phyloP scores from a whole-genome alignment of 1,139 yeast species.

The Pichia sp. region DNA sequence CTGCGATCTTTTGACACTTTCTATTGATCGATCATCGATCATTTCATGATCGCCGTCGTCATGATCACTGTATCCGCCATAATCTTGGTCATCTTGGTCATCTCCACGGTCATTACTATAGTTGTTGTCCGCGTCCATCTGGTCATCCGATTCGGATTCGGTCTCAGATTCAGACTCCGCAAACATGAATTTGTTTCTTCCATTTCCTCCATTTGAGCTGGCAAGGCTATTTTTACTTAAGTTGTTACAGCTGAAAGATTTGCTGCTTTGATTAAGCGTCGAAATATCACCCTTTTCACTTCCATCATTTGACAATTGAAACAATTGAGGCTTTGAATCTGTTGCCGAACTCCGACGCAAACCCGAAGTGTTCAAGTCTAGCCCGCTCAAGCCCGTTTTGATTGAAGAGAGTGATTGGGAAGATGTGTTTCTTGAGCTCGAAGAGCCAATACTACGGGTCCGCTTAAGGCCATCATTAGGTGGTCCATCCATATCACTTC shows the following conservation, averaged over 20 bases:
- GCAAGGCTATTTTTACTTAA: neutral
- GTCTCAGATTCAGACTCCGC: constrained; percentile 14
- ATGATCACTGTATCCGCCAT: neutral
- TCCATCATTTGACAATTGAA: constrained; percentile 18
- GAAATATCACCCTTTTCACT: neutral
- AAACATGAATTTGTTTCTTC: constrained; percentile 20
- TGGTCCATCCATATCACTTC: neutral
- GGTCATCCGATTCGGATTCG: constrained; percentile 12
- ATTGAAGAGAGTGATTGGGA: constrained; percentile 25
- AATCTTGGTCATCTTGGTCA: neutral
- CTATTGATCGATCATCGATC: constrained; percentile 14
- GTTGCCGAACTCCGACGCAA: constrained; percentile 26
- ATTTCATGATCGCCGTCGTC: constrained; percentile 10
- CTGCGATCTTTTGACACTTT: neutral
- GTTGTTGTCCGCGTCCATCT: neutral
- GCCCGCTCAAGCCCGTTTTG: constrained; percentile 30
- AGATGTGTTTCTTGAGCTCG: constrained; percentile 11
- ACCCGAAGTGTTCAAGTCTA: constrained; percentile 29
- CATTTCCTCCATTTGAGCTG: neutral
- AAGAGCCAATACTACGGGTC: constrained; percentile 18
- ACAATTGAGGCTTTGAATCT: constrained; percentile 30
- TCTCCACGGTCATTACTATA: neutral
- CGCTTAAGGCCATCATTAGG: constrained; percentile 17
- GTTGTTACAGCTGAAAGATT: neutral
- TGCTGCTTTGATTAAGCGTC: neutral